Evolutionary conservation across 768 basidiomycete species (phyloP).

Genomic region (Holtermanniella nyarrowii): DNA sequence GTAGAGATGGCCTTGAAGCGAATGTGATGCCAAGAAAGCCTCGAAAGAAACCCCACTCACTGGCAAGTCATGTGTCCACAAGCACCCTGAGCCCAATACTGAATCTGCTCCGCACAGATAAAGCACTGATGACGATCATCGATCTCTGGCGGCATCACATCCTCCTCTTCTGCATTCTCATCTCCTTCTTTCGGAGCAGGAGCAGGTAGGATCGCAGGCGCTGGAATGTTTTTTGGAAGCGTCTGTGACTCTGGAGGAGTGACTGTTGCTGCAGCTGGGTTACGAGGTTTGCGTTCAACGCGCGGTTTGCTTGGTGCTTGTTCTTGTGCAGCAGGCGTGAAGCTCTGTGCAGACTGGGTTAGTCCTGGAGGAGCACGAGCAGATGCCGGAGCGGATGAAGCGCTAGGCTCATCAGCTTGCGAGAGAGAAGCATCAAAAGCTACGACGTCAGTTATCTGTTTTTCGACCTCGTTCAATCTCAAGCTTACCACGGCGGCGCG

Average conservation of each 20-base stretch:
- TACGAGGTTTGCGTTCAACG: too few relatives aligned
- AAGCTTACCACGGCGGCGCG: too few relatives aligned
- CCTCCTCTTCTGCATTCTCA: neutral
- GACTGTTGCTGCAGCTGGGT: slow-evolving; percentile 5
- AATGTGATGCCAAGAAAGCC: too few relatives aligned
- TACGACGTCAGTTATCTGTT: too few relatives aligned
- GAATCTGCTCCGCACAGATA: slow-evolving; percentile 91
- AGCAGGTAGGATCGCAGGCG: slow-evolving; percentile 3
- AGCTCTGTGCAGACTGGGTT: too few relatives aligned
- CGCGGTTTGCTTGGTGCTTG: neutral
- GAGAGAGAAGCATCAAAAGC: too few relatives aligned
- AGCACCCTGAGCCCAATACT: slow-evolving; percentile 74
- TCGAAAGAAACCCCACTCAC: slow-evolving; percentile 16
- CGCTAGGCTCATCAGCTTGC: too few relatives aligned
- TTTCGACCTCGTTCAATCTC: too few relatives aligned
- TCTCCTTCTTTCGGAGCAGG: slow-evolving; percentile 8
- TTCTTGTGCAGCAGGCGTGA: neutral
- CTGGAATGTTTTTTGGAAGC: neutral
- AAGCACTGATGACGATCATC: slow-evolving; percentile 50
- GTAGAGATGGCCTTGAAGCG: too few relatives aligned
- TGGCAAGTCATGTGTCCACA: slow-evolving; percentile 96
- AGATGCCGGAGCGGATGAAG: neutral
- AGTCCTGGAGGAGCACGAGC: neutral
- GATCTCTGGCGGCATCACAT: slow-evolving; percentile 9
- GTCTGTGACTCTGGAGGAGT: too few relatives aligned